phyloP scores from a whole-genome alignment of 257 asterid species.

The Schizonepeta tenuifolia region DNA sequence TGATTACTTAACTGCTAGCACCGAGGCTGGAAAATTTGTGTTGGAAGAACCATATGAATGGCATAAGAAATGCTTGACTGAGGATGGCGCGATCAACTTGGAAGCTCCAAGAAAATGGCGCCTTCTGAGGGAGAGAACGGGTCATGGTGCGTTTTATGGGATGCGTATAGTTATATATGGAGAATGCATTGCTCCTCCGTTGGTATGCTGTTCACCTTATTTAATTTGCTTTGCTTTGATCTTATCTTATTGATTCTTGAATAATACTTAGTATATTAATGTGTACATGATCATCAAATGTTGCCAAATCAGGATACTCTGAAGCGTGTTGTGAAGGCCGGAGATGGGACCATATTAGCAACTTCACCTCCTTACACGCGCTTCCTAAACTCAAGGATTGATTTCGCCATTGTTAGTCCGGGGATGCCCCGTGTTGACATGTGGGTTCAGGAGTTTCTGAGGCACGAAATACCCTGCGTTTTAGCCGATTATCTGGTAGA shows the following conservation, averaged over 20 bases:
- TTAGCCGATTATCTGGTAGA: constrained; percentile 87
- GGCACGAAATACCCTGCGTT: constrained; percentile 77
- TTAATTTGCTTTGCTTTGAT: neutral
- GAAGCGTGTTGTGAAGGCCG: constrained; percentile 87
- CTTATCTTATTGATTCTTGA: neutral
- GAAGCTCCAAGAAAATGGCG: constrained; percentile 99
- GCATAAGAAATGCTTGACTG: constrained; percentile 76
- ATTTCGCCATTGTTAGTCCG: constrained; percentile 78
- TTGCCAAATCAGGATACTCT: constrained; percentile 70
- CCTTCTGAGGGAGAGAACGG: constrained; percentile 73
- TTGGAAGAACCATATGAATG: constrained; percentile 84
- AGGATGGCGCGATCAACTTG: constrained; percentile 91
- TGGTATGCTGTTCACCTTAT: constrained; percentile 48
- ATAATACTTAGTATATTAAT: neutral
- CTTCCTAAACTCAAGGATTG: constrained; percentile 61
- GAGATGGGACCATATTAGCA: constrained; percentile 87
- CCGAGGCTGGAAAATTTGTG: constrained; percentile 74
- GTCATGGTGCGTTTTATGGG: constrained; percentile 91
- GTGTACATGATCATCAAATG: neutral
- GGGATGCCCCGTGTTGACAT: constrained; percentile 76
- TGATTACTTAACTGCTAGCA: constrained; percentile 79
- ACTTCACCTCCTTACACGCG: constrained; percentile 94
- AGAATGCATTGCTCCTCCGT: constrained; percentile 90
- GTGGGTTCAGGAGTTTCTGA: constrained; percentile 88
- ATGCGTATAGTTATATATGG: constrained; percentile 80